Base-by-base conservation (phyloP, 495 filamentous ascomycete species). In the Cairneyella variabilis region DNA sequence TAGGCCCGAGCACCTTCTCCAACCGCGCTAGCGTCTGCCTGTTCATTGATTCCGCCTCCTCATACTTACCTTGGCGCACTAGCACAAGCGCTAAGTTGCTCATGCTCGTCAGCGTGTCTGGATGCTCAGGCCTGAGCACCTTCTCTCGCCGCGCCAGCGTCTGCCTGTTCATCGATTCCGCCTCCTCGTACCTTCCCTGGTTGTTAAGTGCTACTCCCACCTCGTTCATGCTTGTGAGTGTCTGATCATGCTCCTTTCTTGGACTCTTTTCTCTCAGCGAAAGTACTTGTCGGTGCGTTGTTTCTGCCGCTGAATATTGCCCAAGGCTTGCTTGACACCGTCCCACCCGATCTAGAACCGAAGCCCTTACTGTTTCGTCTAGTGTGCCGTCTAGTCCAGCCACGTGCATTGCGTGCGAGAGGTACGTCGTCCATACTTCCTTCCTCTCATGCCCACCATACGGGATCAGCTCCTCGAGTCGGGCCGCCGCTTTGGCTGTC, bases 361-460 rank as follows among this genome's bases (percentile, higher is more conserved):
- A 37, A 17, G 46, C 46, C 18, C 23, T 32, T 37, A 4, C 18
- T 17, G 46, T 49, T 17, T 49, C 46, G 46, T 17, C 18, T 23
- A 49, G 46, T 17, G 25, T 37, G 28, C 18, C 21, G 28, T n/a
- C n/a, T n/a, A n/a, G n/a, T n/a, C n/a, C n/a, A n/a, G n/a, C n/a
- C 1, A 67, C 66, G 11, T 56, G 58, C 30, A 60, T 46, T 20
- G 60, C 69, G 46, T 77, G 74, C 1, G 73, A 63, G n/a, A 71
- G 60, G 36, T 70, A 66, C 6, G 48, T 51, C 36, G 50, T 56
- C 53, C 72, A 77, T 20, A 53, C 57, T 8, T 21, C 49, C 63
- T 71, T 62, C 39, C 63, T 71, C 46, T 71, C 51, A 42, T 51
- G 56, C 0, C 51, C 32, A 18, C 60, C 63, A 10, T 44, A 30